These are phyloP conservation scores for Aurifilum marmelostoma DNA, from an alignment of 2,329 filamentous ascomycete genomes.

Conservation along the genomic window DNA sequence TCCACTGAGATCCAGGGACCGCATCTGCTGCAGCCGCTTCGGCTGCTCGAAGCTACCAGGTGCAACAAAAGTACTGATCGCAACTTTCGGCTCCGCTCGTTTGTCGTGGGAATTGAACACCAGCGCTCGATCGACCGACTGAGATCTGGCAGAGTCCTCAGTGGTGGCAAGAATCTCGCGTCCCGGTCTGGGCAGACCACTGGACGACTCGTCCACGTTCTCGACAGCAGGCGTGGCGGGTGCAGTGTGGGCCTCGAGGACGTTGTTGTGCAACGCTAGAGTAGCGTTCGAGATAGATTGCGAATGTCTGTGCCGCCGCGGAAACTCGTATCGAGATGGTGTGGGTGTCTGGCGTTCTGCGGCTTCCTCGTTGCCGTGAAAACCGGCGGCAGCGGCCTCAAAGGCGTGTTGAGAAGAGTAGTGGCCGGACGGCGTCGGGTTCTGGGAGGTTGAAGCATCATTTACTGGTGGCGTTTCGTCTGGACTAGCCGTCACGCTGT, in stretches of 20 bases:
- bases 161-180: slow-evolving; percentile 42
- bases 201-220: slow-evolving; percentile 41
- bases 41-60: slow-evolving; percentile 61
- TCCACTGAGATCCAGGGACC: slow-evolving; percentile 47
- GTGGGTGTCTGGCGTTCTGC: slow-evolving; percentile 38
- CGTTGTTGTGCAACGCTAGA: slow-evolving; percentile 44
- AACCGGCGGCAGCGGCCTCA: slow-evolving; percentile 40
- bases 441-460: slow-evolving; percentile 40
- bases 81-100: slow-evolving; percentile 66
- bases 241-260: slow-evolving; percentile 40
- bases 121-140: slow-evolving; percentile 66
- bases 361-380: slow-evolving; percentile 42
- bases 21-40: slow-evolving; percentile 50
- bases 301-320: slow-evolving; percentile 47
- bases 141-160: slow-evolving; percentile 58
- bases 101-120: slow-evolving; percentile 63
- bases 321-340: slow-evolving; percentile 36
- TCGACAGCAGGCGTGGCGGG: slow-evolving; percentile 45
- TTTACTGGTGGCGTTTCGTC: slow-evolving; percentile 47
- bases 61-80: slow-evolving; percentile 63
- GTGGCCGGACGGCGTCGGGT: slow-evolving; percentile 44
- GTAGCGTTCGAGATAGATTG: slow-evolving; percentile 51
- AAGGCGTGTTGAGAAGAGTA: slow-evolving; percentile 40
- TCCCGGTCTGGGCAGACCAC: slow-evolving; percentile 49
- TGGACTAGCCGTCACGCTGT: slow-evolving; percentile 73